phyloP scores from a whole-genome alignment of 805 yeast genomes.

The Lipomyces kockii region DNA sequence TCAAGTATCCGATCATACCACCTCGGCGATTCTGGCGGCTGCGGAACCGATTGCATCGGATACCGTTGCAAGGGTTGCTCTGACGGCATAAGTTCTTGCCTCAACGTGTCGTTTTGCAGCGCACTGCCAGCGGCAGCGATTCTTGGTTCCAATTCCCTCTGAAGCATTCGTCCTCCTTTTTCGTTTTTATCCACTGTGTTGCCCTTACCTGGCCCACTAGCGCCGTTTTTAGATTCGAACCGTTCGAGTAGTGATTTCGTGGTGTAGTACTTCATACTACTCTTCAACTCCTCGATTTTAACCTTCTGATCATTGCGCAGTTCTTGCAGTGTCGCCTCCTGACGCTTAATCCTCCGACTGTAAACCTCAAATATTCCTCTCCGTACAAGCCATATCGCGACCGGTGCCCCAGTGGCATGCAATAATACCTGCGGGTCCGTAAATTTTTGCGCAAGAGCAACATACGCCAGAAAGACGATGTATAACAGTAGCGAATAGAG shows the following conservation, averaged over 20 bases:
- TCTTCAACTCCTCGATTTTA: conserved; percentile 69
- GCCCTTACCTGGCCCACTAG: conserved; percentile 46
- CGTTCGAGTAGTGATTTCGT: conserved; percentile 75
- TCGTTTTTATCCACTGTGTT: background rate
- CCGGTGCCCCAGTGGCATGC: conserved; percentile 33
- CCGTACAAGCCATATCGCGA: conserved; percentile 23
- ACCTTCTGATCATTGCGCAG: conserved; percentile 54
- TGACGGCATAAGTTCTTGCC: background rate
- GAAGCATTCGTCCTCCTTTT: background rate
- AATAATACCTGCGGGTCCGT: conserved; percentile 15
- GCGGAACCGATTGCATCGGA: background rate
- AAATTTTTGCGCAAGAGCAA: conserved; percentile 27
- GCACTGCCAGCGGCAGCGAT: background rate
- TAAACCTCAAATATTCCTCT: conserved; percentile 17
- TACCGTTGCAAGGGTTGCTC: background rate
- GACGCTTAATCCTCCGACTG: conserved; percentile 37
- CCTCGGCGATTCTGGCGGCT: conserved; percentile 33
- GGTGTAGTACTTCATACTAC: conserved; percentile 71
- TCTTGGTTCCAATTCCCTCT: background rate
- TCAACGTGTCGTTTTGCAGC: background rate
- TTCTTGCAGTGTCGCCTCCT: conserved; percentile 42
- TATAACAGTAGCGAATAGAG: conserved; percentile 44
- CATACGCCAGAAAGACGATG: conserved; percentile 36
- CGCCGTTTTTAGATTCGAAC: conserved; percentile 60
- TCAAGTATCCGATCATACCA: conserved; percentile 54